Base-by-base conservation (phyloP, 2,329 filamentous ascomycete genomes). In the Didymella lethalis region DNA sequence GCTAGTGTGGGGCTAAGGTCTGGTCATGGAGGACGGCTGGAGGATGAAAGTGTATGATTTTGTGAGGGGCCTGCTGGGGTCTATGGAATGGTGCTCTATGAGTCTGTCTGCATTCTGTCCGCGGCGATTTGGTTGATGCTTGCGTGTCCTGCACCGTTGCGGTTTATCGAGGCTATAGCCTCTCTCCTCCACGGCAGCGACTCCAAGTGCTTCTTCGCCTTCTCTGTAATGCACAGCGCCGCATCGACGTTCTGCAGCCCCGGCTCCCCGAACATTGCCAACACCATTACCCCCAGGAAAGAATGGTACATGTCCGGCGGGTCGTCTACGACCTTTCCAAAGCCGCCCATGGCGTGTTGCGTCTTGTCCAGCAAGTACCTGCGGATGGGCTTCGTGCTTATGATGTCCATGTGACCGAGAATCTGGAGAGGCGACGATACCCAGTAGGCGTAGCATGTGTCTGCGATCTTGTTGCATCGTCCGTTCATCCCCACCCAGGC, bases 401-500 rank as follows among this genome's bases (percentile, higher is more conserved):
- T 77, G n/a, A 93, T 78, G 1, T 83, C 75, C 12, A 82, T 77
- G 55, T 84, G 67, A 14, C 66, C 69, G 14, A 77, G 67, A 3
- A 74, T 59, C 47, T 68, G 63, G 10, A 77, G 75, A 49, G 92
- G 87, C 2, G 87, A 92, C 4, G 85, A 84, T 0, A 91, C 92
- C 95, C 95, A 99, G 83, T 94, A 99, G 23, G 88, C 90, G 77
- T 99, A 99, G 79, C 95, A 99, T 0, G 95, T 98, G 78, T 99
- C 95, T 10, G 91, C 90, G 47, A 89, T 84, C 77, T 99, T 99
- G 80, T 97, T 97, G 74, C 87, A 88, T 48, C 95, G 88, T 26
- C 95, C 95, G 70, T 96, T 97, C 79, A 96, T 93, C 10, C 93
- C 95, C 1, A 92, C 84, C 70, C 84, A 85, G 10, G 80, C 77